Evolutionary conservation across 2,329 filamentous ascomycete species (phyloP), one percentile per base, ranked within the genome.

Genomic region (Aspergillus candidus): DNA sequence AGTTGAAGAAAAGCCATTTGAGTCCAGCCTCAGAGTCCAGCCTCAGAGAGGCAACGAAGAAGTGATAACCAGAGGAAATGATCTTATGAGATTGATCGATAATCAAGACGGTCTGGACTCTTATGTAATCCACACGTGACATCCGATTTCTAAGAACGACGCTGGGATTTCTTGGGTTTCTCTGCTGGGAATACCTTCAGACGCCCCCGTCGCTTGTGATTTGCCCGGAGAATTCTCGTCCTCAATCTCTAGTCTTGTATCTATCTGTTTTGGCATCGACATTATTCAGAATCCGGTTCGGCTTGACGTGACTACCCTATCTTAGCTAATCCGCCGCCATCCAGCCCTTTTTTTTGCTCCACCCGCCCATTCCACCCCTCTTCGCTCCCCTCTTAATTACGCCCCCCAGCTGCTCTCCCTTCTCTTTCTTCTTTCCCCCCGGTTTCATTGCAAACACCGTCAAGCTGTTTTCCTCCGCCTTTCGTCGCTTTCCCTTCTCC

Each of bases 391-490:
- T 46, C 50, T 48, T 53, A 45, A 50, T 49, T 49, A 51, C 40
- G 48, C 38, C 46, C 42, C 54, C 40, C 53, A 27, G 51, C 47
- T 49, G 50, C 43, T 38, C 39, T 44, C 42, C 34, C 42, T 41
- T 36, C 37, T 35, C 40, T 42, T 49, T 46, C 44, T 41, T 52
- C 40, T 44, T 27, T 40, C 44, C 17, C 35, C 15, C 38, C 45
- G 37, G 18, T 31, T 43, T 43, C 47, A 37, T 40, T 41, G n/a
- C 36, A 43, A 50, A 52, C 63, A 75, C 76, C 81, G 84, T 73
- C 87, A 95, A 90, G 76, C 79, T 95, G 91, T 95, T 94, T 78
- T 88, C 88, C 75, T 88, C 84, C 69, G 75, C 79, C 54, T 81
- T 91, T 59, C 80, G 80, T 72, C 82, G 87, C 66, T 80, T 73